phyloP scores from a whole-genome alignment of 768 basidiomycete genomes.

The Dendrothele bispora region DNA sequence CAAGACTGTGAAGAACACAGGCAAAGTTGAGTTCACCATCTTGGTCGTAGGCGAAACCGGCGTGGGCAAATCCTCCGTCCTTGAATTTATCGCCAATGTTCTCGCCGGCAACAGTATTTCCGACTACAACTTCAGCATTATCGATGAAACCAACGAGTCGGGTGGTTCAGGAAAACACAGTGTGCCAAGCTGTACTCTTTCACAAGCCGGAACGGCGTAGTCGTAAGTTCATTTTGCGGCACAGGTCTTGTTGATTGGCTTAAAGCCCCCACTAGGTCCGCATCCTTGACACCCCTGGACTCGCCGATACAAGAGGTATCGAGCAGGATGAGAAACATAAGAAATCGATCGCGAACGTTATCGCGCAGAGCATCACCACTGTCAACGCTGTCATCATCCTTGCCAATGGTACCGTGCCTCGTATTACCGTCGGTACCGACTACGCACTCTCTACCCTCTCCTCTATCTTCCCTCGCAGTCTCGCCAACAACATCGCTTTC shows the following conservation, averaged over 20 bases:
- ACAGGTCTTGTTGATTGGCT: no score
- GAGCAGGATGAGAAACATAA: slow-evolving; percentile 24
- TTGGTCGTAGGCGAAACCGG: slow-evolving; percentile 16
- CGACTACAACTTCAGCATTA: slow-evolving; percentile 5
- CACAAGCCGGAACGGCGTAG: slow-evolving; percentile 4
- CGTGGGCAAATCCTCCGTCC: slow-evolving; percentile 15
- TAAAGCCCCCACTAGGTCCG: slow-evolving; percentile 10
- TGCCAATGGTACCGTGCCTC: slow-evolving; percentile 24
- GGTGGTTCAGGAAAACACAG: slow-evolving; percentile 11
- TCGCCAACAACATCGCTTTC: slow-evolving; percentile 23
- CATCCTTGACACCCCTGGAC: slow-evolving; percentile 29
- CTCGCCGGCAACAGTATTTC: slow-evolving; percentile 8
- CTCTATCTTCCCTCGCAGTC: slow-evolving; percentile 22
- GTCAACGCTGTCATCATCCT: slow-evolving; percentile 27
- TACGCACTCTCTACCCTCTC: slow-evolving; percentile 24
- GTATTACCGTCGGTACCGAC: slow-evolving; percentile 22
- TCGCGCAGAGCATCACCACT: slow-evolving; percentile 14
- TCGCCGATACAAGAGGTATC: slow-evolving; percentile 27
- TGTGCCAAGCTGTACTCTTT: slow-evolving; percentile 12
- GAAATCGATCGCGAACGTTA: slow-evolving; percentile 21
- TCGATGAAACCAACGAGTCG: slow-evolving; percentile 10
- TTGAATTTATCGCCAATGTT: slow-evolving; percentile 16
- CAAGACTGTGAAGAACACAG: no score
- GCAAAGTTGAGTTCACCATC: neutral
- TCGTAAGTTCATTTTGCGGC: no score